Evolutionary conservation across 73 alveolate species (phyloP), one percentile per base, ranked within the genome.

Genomic region (Blepharisma japonicum): DNA sequence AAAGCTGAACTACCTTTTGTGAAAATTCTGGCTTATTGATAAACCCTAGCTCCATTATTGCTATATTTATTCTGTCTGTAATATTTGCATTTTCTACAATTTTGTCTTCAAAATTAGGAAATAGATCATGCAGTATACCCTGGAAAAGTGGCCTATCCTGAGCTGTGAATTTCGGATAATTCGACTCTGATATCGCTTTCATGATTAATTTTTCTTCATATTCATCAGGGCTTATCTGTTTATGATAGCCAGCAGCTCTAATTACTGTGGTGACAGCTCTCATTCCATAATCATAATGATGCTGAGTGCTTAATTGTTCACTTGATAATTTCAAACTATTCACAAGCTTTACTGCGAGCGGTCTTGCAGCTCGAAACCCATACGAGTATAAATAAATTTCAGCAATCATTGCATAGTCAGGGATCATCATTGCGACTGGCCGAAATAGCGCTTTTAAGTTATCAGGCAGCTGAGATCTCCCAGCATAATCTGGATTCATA

Each of bases 241-340:
- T 97, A 54, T 93, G 87, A 77, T 85, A 88, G 7, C 99, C 99
- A 47, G 99, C 99, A 21, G 99, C 99, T 42, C 91, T 87, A 38
- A 96, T 85, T 51, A 96, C 94, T 6, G 98, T 89, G 70, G 94
- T 96, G 42, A 96, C 98, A 14, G 99, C 98, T 86, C 99, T 90
- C 99, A 96, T 96, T 45, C 99, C 99, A 70, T 93, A 96, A 85
- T 96, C 99, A 82, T 96, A 96, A 85, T 96, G 99, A 38, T 85
- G 77, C 81, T 95, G 90, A 0, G 98, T 94, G 9, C 98, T 91
- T 78, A 95, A 81, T 83, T 95, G 92, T 68, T 95, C 99, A 45
- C 96, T 84, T 56, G 99, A 91, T 54, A 95, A 87, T 86, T 93
- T 94, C 27, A 95, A 84, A 50, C 96, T 86, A 7, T 93, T 81